Conservation (phyloP, 768 basidiomycete genomes). For the Solioccasus polychromus region DNA sequence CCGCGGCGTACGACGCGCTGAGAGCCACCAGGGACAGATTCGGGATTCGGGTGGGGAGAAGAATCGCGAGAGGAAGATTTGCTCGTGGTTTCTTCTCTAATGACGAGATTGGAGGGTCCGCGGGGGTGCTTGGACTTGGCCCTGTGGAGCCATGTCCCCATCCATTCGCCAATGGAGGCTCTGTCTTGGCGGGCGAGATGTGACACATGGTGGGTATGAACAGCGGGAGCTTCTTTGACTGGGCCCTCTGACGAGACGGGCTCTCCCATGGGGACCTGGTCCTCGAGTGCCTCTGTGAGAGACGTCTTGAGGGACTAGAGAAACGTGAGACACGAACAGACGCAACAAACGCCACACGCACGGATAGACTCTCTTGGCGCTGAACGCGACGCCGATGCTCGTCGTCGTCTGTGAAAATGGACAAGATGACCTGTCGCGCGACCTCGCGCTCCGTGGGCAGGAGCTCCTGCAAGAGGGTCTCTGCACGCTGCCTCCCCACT, state of each 20-base stretch:
- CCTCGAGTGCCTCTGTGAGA: constrained; percentile 45
- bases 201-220: constrained; percentile 11
- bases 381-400: constrained; percentile 46
- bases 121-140: constrained; percentile 37
- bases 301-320: constrained; percentile 45
- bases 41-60: constrained; percentile 18
- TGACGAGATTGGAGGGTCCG: constrained; percentile 13
- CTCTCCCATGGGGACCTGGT: constrained; percentile 42
- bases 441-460: constrained; percentile 61
- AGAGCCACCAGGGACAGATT: constrained; percentile 11
- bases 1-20: constrained; percentile 34
- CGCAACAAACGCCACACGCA: constrained; percentile 29
- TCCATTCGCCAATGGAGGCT: constrained; percentile 62
- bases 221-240: constrained; percentile 1
- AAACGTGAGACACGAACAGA: background rate
- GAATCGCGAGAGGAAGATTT: constrained; percentile 21
- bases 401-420: constrained; percentile 53
- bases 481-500: constrained; percentile 48
- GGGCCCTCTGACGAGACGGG: constrained; percentile 17
- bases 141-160: constrained; percentile 72
- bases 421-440: constrained; percentile 63
- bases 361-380: constrained; percentile 58
- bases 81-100: constrained; percentile 22
- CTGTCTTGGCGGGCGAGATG: constrained; percentile 31
- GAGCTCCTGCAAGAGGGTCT: constrained; percentile 56